phyloP scores from a whole-genome alignment of 805 yeast genomes.

The Kodamaea laetipori region DNA sequence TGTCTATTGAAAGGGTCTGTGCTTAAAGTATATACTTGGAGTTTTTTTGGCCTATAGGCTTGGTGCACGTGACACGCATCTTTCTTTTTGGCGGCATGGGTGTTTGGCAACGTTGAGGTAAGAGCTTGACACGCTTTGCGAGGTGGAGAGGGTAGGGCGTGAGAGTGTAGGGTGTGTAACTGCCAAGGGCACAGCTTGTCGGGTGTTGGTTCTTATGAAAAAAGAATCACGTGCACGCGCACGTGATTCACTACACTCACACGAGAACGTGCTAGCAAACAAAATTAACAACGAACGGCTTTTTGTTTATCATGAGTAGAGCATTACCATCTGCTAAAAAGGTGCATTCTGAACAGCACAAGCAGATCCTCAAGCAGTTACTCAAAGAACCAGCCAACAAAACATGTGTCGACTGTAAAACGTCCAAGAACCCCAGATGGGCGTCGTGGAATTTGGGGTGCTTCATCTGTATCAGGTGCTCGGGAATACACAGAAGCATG shows the following conservation, averaged over 20 bases:
- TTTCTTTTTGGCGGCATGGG: too few species aligned
- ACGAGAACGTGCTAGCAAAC: not conserved
- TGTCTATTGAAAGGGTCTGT: too few species aligned
- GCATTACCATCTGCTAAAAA: constrained; percentile 47
- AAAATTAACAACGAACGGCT: constrained; percentile 10
- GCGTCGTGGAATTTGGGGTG: constrained; percentile 96
- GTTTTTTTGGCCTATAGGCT: not conserved
- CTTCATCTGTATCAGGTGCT: constrained; percentile 90
- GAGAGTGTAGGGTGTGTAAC: too few species aligned
- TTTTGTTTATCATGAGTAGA: constrained; percentile 13
- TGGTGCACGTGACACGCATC: not conserved
- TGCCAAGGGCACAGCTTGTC: too few species aligned
- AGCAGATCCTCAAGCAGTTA: constrained; percentile 70
- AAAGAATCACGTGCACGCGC: too few species aligned
- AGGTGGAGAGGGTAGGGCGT: too few species aligned
- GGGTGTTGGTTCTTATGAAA: too few species aligned
- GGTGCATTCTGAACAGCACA: constrained; percentile 56
- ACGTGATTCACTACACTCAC: too few species aligned
- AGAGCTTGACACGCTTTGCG: too few species aligned
- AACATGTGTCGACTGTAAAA: constrained; percentile 89
- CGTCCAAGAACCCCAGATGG: constrained; percentile 92
- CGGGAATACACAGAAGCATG: constrained; percentile 93
- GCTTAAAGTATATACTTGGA: too few species aligned
- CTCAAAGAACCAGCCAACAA: constrained; percentile 77
- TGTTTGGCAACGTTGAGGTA: too few species aligned